phyloP scores from a whole-genome alignment of 345 rosid genomes.

The Brassica cretica region DNA sequence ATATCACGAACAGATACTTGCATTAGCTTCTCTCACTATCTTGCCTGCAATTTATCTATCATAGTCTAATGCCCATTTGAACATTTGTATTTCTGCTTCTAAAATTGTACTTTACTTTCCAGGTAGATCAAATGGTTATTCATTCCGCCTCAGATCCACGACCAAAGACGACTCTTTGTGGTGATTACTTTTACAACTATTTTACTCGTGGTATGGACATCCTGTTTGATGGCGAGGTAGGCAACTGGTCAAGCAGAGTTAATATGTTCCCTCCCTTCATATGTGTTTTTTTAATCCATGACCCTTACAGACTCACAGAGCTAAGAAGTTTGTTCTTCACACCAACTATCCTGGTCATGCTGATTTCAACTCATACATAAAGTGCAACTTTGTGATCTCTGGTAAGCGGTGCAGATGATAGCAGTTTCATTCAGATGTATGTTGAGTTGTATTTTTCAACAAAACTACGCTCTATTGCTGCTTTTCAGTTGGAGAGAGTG shows the following conservation, averaged over 20 bases:
- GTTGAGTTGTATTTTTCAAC: background rate
- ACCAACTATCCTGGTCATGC: conserved; percentile 98
- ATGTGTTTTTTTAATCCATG: conserved; percentile 1
- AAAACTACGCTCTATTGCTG: background rate
- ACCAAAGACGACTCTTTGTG: conserved; percentile 82
- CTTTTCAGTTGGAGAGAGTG: conserved; percentile 50
- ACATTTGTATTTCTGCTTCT: conserved; percentile 11
- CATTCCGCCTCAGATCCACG: conserved; percentile 90
- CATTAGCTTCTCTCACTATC: conserved; percentile 14
- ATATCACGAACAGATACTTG: conserved; percentile 15
- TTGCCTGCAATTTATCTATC: conserved; percentile 7
- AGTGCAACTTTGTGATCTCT: conserved; percentile 80
- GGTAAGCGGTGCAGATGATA: conserved; percentile 45
- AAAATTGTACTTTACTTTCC: conserved; percentile 30
- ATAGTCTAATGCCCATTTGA: conserved; percentile 3
- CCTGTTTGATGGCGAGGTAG: conserved; percentile 95
- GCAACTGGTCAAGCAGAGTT: conserved; percentile 6
- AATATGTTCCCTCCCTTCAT: conserved; percentile 14
- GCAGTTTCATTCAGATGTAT: conserved; percentile 22
- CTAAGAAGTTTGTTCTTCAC: conserved; percentile 93
- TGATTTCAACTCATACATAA: conserved; percentile 93
- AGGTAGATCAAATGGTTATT: conserved; percentile 99
- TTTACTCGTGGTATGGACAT: conserved; percentile 95
- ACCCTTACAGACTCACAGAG: conserved; percentile 72
- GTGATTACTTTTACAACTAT: conserved; percentile 94